These are phyloP conservation scores for Xerocomellus amylosporus DNA, from an alignment of 768 basidiomycete species.

Conservation along the genomic window DNA sequence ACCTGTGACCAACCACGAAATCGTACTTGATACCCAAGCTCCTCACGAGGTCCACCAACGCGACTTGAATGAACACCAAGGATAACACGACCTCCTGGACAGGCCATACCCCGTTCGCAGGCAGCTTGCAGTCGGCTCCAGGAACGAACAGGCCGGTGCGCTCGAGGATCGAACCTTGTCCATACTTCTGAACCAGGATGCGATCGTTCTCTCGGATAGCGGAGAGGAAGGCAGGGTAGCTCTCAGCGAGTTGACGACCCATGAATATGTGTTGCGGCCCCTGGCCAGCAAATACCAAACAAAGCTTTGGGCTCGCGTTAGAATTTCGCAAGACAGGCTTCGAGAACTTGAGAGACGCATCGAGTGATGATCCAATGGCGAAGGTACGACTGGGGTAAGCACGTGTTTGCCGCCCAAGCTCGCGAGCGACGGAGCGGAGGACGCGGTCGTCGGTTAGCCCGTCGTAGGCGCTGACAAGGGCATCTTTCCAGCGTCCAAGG, in stretches of 20 bases:
- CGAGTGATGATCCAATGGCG: constrained; percentile 23
- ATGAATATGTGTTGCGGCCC: constrained; percentile 37
- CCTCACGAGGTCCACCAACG: constrained; percentile 33
- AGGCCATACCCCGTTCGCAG: constrained; percentile 30
- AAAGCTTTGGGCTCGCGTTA: constrained; percentile 28
- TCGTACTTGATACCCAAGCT: constrained; percentile 33
- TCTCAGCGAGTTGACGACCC: constrained; percentile 36
- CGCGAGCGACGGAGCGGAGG: constrained; percentile 29
- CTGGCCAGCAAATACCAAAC: constrained; percentile 36
- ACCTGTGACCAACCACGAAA: constrained; percentile 36
- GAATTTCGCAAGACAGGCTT: constrained; percentile 27
- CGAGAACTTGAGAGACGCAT: constrained; percentile 28
- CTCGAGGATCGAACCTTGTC: constrained; percentile 32
- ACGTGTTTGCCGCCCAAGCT: constrained; percentile 29
- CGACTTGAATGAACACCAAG: constrained; percentile 33
- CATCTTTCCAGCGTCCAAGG: constrained; percentile 25
- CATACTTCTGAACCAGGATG: constrained; percentile 29
- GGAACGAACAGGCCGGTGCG: constrained; percentile 35
- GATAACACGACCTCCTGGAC: constrained; percentile 34
- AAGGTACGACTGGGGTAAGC: constrained; percentile 29
- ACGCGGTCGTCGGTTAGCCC: constrained; percentile 20
- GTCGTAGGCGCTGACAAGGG: constrained; percentile 13
- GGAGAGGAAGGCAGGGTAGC: constrained; percentile 31
- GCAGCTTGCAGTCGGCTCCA: constrained; percentile 21
- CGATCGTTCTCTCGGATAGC: constrained; percentile 33